A percentile compares a stretch with the other conserved stretches of the same genome.
These are phyloP conservation scores for Jamesozyma jinghongensis DNA, from an alignment of 805 yeast genomes.

Conservation along the genomic window DNA sequence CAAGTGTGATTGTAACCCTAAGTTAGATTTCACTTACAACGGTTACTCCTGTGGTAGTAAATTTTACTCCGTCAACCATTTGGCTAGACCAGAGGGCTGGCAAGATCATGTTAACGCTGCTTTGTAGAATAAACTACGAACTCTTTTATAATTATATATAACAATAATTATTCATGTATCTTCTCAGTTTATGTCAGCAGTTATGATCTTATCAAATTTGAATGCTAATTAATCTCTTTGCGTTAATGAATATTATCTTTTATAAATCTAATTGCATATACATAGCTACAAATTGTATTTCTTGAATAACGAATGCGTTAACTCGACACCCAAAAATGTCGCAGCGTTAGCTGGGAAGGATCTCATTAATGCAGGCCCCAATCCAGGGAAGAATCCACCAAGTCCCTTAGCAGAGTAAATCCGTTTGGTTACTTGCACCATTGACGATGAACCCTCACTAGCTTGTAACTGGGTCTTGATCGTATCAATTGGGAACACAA, in stretches of 20 bases:
- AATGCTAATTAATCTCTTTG: too few species aligned
- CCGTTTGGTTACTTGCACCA: slow-evolving; percentile 54
- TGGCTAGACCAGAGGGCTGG: slow-evolving; percentile 64
- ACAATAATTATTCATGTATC: too few species aligned
- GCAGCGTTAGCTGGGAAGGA: slow-evolving; percentile 99
- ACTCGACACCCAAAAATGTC: slow-evolving; percentile 89
- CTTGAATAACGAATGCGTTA: slow-evolving; percentile 43
- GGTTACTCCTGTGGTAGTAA: slow-evolving; percentile 64
- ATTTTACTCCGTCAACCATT: slow-evolving; percentile 46
- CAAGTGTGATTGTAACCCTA: slow-evolving; percentile 66
- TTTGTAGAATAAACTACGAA: too few species aligned
- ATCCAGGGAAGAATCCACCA: slow-evolving; percentile 93
- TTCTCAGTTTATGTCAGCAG: too few species aligned
- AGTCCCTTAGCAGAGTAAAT: slow-evolving; percentile 62
- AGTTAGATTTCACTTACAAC: slow-evolving; percentile 66
- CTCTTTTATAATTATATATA: too few species aligned
- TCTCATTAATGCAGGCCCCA: slow-evolving; percentile 89
- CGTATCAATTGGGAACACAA: slow-evolving; percentile 93
- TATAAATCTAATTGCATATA: too few species aligned
- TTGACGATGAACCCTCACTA: slow-evolving; percentile 37
- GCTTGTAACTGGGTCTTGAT: slow-evolving; percentile 49
- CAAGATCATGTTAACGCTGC: slow-evolving; percentile 25
- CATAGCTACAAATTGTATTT: slow-evolving; percentile 25
- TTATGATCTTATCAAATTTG: too few species aligned
- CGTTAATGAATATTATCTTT: too few species aligned